phyloP scores from a whole-genome alignment of 2,329 filamentous ascomycete genomes.

The Trichophyton schoenleinii region DNA sequence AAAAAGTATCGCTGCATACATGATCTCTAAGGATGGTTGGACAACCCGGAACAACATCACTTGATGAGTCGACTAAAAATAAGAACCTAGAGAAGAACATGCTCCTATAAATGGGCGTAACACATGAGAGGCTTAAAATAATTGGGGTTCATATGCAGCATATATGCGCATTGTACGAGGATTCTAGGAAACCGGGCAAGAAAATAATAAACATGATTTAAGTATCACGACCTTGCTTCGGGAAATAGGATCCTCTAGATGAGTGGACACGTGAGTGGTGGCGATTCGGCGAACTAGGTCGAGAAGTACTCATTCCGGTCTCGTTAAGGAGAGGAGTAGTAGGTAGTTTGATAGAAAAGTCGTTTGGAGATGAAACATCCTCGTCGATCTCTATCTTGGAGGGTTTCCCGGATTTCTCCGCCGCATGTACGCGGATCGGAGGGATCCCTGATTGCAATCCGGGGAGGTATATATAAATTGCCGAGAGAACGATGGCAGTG shows the following conservation, averaged over 20 bases:
- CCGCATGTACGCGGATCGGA: constrained; percentile 50
- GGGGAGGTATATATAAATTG: constrained; percentile 66
- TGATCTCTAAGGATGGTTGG: not conserved
- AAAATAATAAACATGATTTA: not conserved
- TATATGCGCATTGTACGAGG: constrained; percentile 1
- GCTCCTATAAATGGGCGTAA: not conserved
- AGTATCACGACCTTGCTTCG: constrained; percentile 16
- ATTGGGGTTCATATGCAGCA: not conserved
- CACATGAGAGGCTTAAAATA: not conserved
- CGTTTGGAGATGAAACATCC: constrained; percentile 28
- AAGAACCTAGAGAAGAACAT: not conserved
- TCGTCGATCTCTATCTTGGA: constrained; percentile 39
- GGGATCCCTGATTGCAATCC: constrained; percentile 19
- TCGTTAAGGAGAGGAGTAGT: constrained; percentile 37
- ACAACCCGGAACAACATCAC: not conserved
- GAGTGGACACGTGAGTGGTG: constrained; percentile 33
- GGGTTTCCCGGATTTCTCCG: constrained; percentile 48
- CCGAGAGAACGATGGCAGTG: constrained; percentile 62
- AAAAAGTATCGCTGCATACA: not conserved
- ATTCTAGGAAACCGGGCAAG: not conserved
- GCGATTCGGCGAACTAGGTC: constrained; percentile 33
- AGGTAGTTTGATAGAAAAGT: constrained; percentile 36
- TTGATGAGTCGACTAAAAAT: not conserved
- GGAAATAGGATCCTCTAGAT: constrained; percentile 28
- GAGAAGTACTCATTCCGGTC: constrained; percentile 40